Percentiles rank a stretch among this genome's conserved stretches.
Conservation (phyloP, 1,139 yeast species). For the Chernovozyma aurita region DNA sequence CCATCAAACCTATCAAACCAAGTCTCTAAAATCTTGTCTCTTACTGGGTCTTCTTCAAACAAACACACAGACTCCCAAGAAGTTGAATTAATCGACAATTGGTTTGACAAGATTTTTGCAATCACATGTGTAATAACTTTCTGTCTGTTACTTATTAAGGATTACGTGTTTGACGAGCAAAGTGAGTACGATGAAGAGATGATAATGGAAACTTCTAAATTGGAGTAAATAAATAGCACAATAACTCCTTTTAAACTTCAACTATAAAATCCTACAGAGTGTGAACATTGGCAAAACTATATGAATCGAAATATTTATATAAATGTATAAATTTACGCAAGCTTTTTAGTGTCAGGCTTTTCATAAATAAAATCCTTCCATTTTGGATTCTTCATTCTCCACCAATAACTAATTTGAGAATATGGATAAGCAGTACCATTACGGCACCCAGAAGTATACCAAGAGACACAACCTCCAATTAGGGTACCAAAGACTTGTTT, state of each 20-base stretch:
- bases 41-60: slow-evolving; percentile 30
- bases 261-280: too few species aligned
- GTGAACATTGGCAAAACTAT: too few species aligned
- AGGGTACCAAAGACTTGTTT: slow-evolving; percentile 35
- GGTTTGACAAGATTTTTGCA: slow-evolving; percentile 78
- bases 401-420: slow-evolving; percentile 33
- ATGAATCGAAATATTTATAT: too few species aligned
- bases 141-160: slow-evolving; percentile 33
- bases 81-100: slow-evolving; percentile 61
- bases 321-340: too few species aligned
- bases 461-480: slow-evolving; percentile 42
- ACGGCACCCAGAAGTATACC: slow-evolving; percentile 29
- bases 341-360: slow-evolving; percentile 4
- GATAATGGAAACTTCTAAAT: slow-evolving; percentile 19
- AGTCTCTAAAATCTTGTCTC: slow-evolving; percentile 42
- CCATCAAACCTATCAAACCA: slow-evolving; percentile 56
- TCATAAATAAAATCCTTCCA: slow-evolving; percentile 20
- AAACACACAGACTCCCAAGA: slow-evolving; percentile 25
- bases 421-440: slow-evolving; percentile 38
- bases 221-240: not conserved
- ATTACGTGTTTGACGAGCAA: slow-evolving; percentile 11
- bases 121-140: slow-evolving; percentile 51
- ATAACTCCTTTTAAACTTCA: not conserved
- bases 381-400: slow-evolving; percentile 23
- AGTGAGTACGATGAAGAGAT: slow-evolving; percentile 31